phyloP scores from a whole-genome alignment of 2,329 filamentous ascomycete genomes.

The Alternaria viburni region DNA sequence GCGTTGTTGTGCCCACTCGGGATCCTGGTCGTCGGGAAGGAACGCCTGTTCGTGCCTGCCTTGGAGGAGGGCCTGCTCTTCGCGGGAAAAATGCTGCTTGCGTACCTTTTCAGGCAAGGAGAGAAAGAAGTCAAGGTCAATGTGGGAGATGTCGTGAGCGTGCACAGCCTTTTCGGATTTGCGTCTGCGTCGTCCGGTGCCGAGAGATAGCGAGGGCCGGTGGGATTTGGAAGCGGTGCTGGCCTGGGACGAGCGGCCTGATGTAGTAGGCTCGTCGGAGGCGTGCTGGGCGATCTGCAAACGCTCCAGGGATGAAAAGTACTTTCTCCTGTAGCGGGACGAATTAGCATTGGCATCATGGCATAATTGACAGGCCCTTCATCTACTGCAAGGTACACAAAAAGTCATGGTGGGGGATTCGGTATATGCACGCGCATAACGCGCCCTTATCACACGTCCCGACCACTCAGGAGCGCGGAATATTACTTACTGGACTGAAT shows the following conservation, averaged over 20 bases:
- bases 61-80: constrained; percentile 71
- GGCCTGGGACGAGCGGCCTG: constrained; percentile 33
- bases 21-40: constrained; percentile 15
- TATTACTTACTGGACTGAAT: constrained; percentile 52
- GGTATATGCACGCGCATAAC: constrained; percentile 33
- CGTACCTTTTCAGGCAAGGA: constrained; percentile 75
- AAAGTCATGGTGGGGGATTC: constrained; percentile 23
- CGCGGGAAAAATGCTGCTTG: constrained; percentile 71
- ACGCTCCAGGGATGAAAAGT: constrained; percentile 75
- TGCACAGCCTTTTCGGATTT: constrained; percentile 40
- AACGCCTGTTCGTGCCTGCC: constrained; percentile 27
- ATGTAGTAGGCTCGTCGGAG: constrained; percentile 30
- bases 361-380: constrained; percentile 16
- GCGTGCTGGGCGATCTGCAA: constrained; percentile 66
- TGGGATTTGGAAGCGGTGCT: constrained; percentile 25
- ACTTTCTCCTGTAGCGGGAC: constrained; percentile 60
- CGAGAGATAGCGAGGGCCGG: constrained; percentile 27
- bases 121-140: constrained; percentile 71
- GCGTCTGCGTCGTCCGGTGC: constrained; percentile 38
- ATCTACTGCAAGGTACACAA: constrained; percentile 39
- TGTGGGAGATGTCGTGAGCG: constrained; percentile 52
- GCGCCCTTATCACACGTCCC: constrained; percentile 26
- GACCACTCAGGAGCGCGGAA: constrained; percentile 19
- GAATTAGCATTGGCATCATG: constrained; percentile 31
- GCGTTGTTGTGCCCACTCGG: constrained; percentile 33